Percentiles rank a stretch among this genome's conserved stretches.
Evolutionary conservation across 176 grass and related monocot species (phyloP).

Genomic region (Elymus sibiricus): DNA sequence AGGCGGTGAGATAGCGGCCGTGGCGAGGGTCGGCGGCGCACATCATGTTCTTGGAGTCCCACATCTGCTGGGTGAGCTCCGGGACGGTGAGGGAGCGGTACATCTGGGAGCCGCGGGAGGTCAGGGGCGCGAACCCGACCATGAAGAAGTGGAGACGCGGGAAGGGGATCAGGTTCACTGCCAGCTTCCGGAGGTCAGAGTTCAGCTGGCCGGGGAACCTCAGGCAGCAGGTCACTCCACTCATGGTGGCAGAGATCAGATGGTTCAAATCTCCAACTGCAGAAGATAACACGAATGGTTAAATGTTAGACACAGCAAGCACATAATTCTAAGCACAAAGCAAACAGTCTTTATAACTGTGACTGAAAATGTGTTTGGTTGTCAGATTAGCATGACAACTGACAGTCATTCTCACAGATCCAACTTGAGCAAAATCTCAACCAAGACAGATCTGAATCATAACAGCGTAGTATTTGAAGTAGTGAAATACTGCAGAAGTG

Average conservation of each 20-base stretch:
- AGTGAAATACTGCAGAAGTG: not conserved
- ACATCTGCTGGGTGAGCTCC: constrained; percentile 96
- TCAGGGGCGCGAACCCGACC: constrained; percentile 51
- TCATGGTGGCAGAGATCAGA: constrained; percentile 61
- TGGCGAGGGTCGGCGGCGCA: constrained; percentile 81
- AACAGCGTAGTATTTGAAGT: not conserved
- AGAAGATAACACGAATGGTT: not conserved
- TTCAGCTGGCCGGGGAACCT: constrained; percentile 55
- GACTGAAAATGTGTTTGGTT: not conserved
- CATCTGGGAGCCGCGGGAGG: constrained; percentile 76
- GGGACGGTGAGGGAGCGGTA: constrained; percentile 83
- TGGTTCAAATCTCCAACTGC: constrained; percentile 63
- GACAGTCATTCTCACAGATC: not conserved
- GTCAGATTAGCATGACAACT: not conserved
- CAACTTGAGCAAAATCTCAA: not conserved
- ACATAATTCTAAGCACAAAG: not conserved
- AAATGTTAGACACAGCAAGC: not conserved
- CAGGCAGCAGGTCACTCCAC: constrained; percentile 50
- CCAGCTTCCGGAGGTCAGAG: constrained; percentile 57
- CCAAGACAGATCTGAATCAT: not conserved
- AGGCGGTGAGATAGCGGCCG: constrained; percentile 57
- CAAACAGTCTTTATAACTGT: not conserved
- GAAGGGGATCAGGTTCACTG: constrained; percentile 62
- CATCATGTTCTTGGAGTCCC: constrained; percentile 99
- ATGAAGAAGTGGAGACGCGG: constrained; percentile 69